Evolutionary conservation across 345 rosid species (phyloP).

Genomic region (Pugionium dolabratum): DNA sequence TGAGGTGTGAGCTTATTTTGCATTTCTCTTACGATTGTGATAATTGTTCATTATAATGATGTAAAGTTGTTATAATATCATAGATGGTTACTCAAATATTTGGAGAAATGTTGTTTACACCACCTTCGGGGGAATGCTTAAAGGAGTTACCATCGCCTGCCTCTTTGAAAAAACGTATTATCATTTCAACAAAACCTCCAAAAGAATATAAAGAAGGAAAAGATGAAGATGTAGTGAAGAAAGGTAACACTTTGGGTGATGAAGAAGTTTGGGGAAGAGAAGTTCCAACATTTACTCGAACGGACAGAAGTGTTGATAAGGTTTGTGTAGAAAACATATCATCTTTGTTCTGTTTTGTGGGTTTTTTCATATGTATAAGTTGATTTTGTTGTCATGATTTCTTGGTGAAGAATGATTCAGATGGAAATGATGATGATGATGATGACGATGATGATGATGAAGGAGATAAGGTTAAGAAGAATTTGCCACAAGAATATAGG

Average conservation of each 20-base stretch:
- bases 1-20: conserved; percentile 48
- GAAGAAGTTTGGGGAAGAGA: conserved; percentile 48
- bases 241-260: conserved; percentile 32
- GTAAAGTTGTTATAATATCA: conserved; percentile 18
- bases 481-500: conserved; percentile 45
- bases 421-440: conserved; percentile 42
- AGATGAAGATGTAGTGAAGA: conserved; percentile 40
- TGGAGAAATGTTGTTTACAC: conserved; percentile 79
- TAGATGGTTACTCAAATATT: conserved; percentile 82
- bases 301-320: conserved; percentile 38
- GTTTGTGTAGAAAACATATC: conserved; percentile 29
- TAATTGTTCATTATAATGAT: neutral
- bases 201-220: conserved; percentile 71
- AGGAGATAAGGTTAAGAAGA: conserved; percentile 41
- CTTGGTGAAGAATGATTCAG: conserved; percentile 27
- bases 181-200: conserved; percentile 96
- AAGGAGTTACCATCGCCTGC: conserved; percentile 84
- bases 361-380: neutral
- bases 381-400: neutral
- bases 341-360: neutral
- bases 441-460: conserved; percentile 44
- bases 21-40: neutral
- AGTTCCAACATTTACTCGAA: conserved; percentile 22
- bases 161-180: conserved; percentile 59
- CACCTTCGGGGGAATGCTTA: conserved; percentile 66